Percentiles rank a stretch among this genome's conserved stretches.
phyloP scores from a whole-genome alignment of 148 eudicot genomes.

The Spergularia marina region DNA sequence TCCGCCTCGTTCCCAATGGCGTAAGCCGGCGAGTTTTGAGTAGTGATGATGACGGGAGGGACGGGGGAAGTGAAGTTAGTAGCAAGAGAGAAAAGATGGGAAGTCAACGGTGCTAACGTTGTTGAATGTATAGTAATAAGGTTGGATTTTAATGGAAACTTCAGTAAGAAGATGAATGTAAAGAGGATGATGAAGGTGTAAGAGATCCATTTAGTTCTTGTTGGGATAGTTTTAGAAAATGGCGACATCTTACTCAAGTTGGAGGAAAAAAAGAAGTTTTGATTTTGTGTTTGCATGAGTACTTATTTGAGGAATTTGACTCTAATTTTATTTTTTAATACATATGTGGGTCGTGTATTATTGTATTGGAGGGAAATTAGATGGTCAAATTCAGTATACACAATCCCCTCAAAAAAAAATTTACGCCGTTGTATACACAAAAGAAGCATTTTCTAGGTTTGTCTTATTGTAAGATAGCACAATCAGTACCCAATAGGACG shows the following conservation, averaged over 20 bases:
- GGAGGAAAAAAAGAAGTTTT: background rate
- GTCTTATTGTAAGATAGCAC: no score
- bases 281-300: background rate
- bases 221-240: slow-evolving; percentile 13
- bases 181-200: slow-evolving; percentile 25
- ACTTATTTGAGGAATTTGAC: no score
- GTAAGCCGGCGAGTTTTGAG: slow-evolving; percentile 9
- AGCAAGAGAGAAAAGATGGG: slow-evolving; percentile 5
- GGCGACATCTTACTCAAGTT: slow-evolving; percentile 20
- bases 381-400: no score
- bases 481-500: no score
- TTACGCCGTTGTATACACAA: no score
- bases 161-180: slow-evolving; percentile 24
- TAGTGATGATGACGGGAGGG: no score
- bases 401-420: no score
- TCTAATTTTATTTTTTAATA: no score
- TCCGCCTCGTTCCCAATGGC: background rate
- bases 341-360: no score
- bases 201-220: slow-evolving; percentile 24
- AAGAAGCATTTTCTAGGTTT: no score
- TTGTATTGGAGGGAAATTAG: no score
- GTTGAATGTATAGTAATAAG: slow-evolving; percentile 17
- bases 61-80: no score
- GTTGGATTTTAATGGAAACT: slow-evolving; percentile 14
- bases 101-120: background rate